Base-by-base conservation (phyloP, 176 grass and related monocot species). In the Oryza officinalis region DNA sequence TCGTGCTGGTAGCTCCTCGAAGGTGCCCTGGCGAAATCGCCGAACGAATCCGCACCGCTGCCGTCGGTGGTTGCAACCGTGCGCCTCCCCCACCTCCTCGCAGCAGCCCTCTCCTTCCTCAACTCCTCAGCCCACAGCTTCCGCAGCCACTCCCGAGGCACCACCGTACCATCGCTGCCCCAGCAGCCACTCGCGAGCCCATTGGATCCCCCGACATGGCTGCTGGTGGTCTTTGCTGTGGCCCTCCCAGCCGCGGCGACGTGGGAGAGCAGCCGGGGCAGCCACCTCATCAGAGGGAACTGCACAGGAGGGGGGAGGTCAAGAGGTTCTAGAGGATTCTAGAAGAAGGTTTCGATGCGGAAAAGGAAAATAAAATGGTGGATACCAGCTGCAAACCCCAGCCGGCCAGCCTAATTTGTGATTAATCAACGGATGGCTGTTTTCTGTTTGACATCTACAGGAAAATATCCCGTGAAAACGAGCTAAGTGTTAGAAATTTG, bases 41-140 rank as follows among this genome's bases (percentile, higher is more conserved):
- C 22, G 33, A 67, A 59, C 43, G 60, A 41, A 54, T 66, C 60
- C 33, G 33, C 72, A 30, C 60, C 44, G 9, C 14, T 75, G 6
- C 67, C 72, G n/a, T 43, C 26, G 45, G 4, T 46, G 20, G 40
- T 59, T 2, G 23, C 35, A 18, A 18, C 32, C 65, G 25, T 27
- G 75, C 70, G 14, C 10, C n/a, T 15, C 4, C 57, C 22, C 79
- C 50, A 49, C 52, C 72, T 50, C 65, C 27, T 73, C 74, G 79
- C 80, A 3, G 68, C 45, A 20, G 78, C 84, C 69, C 67, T 86
- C 88, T 83, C 35, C 35, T 13, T 79, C 26, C 76, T 83, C 75
- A 90, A 47, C 69, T 90, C 88, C 45, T 87, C 72, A 0, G 26
- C 14, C 88, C 88, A 90, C 80, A 90, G 84, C 80, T 57, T 90